Conservation (phyloP, 768 basidiomycete species). For the Termitomyces sp. region DNA sequence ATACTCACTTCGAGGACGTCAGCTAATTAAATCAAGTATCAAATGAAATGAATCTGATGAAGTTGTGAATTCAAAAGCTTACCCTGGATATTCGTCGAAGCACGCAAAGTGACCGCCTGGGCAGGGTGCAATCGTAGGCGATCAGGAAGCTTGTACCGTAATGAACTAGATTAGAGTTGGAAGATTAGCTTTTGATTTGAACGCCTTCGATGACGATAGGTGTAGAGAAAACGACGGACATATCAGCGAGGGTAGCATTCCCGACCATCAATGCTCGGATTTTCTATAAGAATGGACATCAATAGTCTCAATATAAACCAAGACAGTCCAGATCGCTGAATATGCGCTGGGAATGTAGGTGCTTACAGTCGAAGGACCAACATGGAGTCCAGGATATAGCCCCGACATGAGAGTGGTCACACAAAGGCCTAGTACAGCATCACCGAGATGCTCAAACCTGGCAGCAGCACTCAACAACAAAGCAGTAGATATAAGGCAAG, state of each 20-base stretch:
- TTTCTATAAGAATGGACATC: conserved; percentile 45
- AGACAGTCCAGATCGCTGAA: conserved; percentile 8
- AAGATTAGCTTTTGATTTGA: background rate
- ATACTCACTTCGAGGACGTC: conserved; percentile 69
- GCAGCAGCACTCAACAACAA: background rate
- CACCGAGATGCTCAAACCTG: conserved; percentile 75
- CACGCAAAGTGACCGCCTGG: conserved; percentile 64
- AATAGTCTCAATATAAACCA: background rate
- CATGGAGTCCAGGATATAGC: conserved; percentile 62
- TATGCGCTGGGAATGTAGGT: background rate
- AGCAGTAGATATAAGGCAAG: background rate
- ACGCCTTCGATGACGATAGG: background rate
- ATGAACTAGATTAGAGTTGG: conserved; percentile 36
- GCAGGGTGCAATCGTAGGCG: conserved; percentile 61
- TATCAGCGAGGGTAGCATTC: conserved; percentile 65
- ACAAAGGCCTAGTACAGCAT: conserved; percentile 61
- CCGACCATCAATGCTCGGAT: conserved; percentile 70
- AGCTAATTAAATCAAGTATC: conserved; percentile 33
- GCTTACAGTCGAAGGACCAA: conserved; percentile 73
- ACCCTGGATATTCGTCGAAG: conserved; percentile 73
- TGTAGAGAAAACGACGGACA: conserved; percentile 33
- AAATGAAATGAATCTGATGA: conserved; percentile 3
- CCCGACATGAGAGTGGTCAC: conserved; percentile 62
- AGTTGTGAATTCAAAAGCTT: conserved; percentile 9
- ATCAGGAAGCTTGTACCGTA: conserved; percentile 59